Evolutionary conservation across 176 grass and related monocot genomes (phyloP), one percentile per base, ranked within the genome.

Genomic region (Miscanthus lutarioriparius): DNA sequence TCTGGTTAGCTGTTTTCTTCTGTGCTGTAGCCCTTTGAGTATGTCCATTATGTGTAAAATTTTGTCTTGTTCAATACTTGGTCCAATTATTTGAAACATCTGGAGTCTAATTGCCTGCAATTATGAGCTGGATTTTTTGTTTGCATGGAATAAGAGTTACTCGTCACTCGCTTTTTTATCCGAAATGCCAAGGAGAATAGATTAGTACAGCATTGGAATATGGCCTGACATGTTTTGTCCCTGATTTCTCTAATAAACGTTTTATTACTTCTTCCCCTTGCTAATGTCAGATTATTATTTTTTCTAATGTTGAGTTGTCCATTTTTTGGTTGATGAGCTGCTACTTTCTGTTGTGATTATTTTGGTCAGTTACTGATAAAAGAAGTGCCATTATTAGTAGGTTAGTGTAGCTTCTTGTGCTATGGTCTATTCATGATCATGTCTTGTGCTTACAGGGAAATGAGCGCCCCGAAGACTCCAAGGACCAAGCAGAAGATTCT

Each of bases 391-490:
- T 28, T 80, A 32, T 23, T 74, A 72, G 15, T 74, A 36, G 27
- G 43, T 27, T 51, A 12, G n/a, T 40, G 10, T 45, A 51, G 23
- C 32, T 74, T 47, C n/a, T 80, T 63, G 68, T 20, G 23, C 17
- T 84, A 72, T 79, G 56, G 36, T 67, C 25, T 79, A 65, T 26
- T 79, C 43, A 78, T 78, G 41, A 67, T 67, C 26, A 15, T 79
- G 16, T 80, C 25, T 70, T 78, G 17, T 87, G 38, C 65, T 83
- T 54, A 45, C 82, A 93, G 89, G 83, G 80, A 82, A 88, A 89
- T 0, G 48, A 37, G 32, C 83, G 9, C 76, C 28, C 74, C 26
- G 82, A 82, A 79, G 83, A 70, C 80, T 86, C 75, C 35, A 84
- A 91, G 81, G 86, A 88, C 25, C 41, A 40, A 0, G 2, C 64